phyloP scores from a whole-genome alignment of 768 basidiomycete genomes.

The Leccinum obscurum region DNA sequence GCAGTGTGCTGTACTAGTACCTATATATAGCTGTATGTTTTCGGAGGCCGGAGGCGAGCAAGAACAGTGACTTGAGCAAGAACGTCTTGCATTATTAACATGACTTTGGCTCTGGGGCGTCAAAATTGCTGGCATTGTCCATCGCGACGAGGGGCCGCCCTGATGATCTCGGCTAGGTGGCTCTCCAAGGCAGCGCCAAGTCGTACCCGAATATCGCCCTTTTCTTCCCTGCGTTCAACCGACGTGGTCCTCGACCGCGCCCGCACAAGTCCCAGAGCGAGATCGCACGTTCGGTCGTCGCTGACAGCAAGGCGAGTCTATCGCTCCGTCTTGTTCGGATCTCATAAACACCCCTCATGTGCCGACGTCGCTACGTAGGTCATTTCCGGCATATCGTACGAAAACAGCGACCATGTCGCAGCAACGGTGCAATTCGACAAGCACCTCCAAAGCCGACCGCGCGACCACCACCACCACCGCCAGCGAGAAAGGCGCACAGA shows the following conservation, averaged over 20 bases:
- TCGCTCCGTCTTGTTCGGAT: not conserved
- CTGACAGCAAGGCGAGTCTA: conserved; percentile 15
- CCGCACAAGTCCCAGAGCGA: not conserved
- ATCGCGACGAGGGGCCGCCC: conserved; percentile 10
- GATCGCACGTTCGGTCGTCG: conserved; percentile 3
- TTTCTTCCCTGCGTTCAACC: not conserved
- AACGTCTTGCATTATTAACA: not conserved
- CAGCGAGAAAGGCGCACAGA: conserved; percentile 8
- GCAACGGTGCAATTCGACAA: conserved; percentile 20
- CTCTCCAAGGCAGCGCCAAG: conserved; percentile 4
- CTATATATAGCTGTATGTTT: not conserved
- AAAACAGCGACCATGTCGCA: conserved; percentile 22
- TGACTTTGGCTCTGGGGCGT: conserved; percentile 17
- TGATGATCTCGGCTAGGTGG: conserved; percentile 15
- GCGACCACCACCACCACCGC: conserved; percentile 33
- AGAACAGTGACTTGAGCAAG: no score
- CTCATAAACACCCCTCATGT: not conserved
- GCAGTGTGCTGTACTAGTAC: not conserved
- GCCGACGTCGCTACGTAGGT: conserved; percentile 14
- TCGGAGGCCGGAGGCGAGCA: no score
- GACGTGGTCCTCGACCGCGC: not conserved
- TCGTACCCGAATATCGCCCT: not conserved
- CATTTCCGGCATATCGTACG: not conserved
- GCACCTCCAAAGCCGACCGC: conserved; percentile 20
- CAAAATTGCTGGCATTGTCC: conserved; percentile 14